phyloP scores from a whole-genome alignment of 2,329 filamentous ascomycete species.

The Dryadomyces sulphureus region DNA sequence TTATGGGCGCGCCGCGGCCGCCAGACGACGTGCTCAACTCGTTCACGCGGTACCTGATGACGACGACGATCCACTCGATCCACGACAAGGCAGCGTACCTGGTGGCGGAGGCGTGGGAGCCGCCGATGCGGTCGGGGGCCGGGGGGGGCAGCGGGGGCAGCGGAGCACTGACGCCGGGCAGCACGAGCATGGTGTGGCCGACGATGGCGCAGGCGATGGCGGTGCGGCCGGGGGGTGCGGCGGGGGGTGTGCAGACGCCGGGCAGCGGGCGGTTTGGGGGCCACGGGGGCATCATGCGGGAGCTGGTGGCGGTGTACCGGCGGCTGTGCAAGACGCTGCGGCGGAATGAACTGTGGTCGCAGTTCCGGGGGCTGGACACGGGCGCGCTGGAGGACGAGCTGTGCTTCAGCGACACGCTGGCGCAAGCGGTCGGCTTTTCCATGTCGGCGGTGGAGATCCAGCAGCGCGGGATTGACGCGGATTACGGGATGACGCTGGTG shows the following conservation, averaged over 20 bases:
- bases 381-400: constrained; percentile 26
- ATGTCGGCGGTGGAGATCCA: constrained; percentile 84
- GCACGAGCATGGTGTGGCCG: constrained; percentile 1
- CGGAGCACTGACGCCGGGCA: neutral
- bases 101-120: constrained; percentile 28
- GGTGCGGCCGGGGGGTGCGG: neutral
- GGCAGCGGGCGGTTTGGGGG: neutral
- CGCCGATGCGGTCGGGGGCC: constrained; percentile 4
- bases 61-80: constrained; percentile 23
- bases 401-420: constrained; percentile 41
- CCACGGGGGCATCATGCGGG: constrained; percentile 23
- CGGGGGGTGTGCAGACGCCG: neutral
- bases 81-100: constrained; percentile 23
- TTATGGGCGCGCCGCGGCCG: constrained; percentile 20
- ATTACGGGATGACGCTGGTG: constrained; percentile 59
- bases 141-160: neutral
- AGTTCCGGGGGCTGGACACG: constrained; percentile 18
- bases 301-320: constrained; percentile 46
- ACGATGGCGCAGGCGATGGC: neutral
- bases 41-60: constrained; percentile 24
- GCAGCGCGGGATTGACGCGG: constrained; percentile 68
- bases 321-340: constrained; percentile 43
- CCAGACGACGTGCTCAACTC: constrained; percentile 19
- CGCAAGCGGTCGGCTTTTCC: constrained; percentile 61
- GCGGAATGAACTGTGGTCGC: constrained; percentile 35